A percentile compares a stretch with the other conserved stretches of the same genome.
Evolutionary conservation across 306 rosid genomes (phyloP).

Genomic region (Amphicarpaea edgeworthii): DNA sequence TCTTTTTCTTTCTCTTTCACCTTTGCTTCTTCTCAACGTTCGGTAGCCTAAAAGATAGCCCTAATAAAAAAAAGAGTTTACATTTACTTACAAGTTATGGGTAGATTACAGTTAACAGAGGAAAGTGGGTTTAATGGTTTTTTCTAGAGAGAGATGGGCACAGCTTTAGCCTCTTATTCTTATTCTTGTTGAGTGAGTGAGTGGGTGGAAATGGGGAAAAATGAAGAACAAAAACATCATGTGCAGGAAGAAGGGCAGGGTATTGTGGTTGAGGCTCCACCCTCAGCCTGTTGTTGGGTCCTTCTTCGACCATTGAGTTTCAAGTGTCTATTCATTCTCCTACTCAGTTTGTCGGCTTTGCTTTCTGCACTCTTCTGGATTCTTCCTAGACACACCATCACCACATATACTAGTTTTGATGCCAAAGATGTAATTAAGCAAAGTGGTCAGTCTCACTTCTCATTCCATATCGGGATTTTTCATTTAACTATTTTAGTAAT

Average conservation of each 20-base stretch:
- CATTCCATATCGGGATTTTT: background rate
- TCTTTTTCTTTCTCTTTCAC: slow-evolving; percentile 46
- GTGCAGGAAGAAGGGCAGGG: slow-evolving; percentile 35
- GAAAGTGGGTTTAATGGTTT: slow-evolving; percentile 31
- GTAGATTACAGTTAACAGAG: slow-evolving; percentile 7
- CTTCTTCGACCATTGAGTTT: slow-evolving; percentile 59
- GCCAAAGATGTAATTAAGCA: slow-evolving; percentile 68
- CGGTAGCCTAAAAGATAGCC: slow-evolving; percentile 64
- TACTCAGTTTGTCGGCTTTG: slow-evolving; percentile 66
- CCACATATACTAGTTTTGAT: slow-evolving; percentile 57
- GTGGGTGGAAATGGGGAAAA: slow-evolving; percentile 56
- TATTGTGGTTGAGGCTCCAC: background rate
- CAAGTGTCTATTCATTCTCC: slow-evolving; percentile 73
- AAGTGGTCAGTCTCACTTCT: slow-evolving; percentile 57
- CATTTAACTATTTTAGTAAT: background rate
- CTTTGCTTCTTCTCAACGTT: slow-evolving; percentile 90
- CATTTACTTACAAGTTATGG: background rate
- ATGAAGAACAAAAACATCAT: slow-evolving; percentile 43
- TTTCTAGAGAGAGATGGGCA: slow-evolving; percentile 48
- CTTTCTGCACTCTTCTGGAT: slow-evolving; percentile 83
- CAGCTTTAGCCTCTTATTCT: slow-evolving; percentile 41
- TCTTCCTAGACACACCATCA: slow-evolving; percentile 57
- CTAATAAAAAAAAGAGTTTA: background rate
- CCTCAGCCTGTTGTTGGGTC: slow-evolving; percentile 49
- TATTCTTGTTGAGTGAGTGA: slow-evolving; percentile 12